Evolutionary conservation across 345 rosid species (phyloP).

Genomic region (Salix arbutifolia): DNA sequence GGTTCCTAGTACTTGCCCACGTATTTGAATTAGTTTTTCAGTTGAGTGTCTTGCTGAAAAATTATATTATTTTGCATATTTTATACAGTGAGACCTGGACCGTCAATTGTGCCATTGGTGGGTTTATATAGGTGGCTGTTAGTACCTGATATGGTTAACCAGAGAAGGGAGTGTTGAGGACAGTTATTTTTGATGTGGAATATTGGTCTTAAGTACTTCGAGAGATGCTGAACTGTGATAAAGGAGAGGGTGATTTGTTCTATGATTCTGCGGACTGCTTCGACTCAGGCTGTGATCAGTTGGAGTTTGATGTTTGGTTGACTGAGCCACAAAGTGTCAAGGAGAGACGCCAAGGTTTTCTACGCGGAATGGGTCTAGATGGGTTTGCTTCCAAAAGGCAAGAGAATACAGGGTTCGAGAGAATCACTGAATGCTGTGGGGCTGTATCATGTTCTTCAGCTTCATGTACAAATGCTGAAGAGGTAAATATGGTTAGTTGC

Average conservation of each 20-base stretch:
- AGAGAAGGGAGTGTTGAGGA: conserved; percentile 11
- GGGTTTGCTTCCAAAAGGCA: conserved; percentile 19
- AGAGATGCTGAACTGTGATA: conserved; percentile 51
- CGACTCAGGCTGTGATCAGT: conserved; percentile 16
- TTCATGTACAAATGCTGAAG: conserved; percentile 13
- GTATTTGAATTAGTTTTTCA: conserved; percentile 19
- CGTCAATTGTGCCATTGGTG: conserved; percentile 35
- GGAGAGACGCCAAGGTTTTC: conserved; percentile 56
- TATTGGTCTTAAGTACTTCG: conserved; percentile 24
- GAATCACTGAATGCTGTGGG: conserved; percentile 42
- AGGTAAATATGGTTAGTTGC: conserved; percentile 21
- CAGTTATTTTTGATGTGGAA: conserved; percentile 32
- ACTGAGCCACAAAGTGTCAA: conserved; percentile 56
- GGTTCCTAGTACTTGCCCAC: conserved; percentile 45
- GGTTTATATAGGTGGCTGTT: conserved; percentile 23
- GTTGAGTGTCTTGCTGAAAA: conserved; percentile 2
- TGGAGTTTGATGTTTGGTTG: conserved; percentile 52
- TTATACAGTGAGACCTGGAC: conserved; percentile 39
- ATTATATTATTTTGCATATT: conserved; percentile 15
- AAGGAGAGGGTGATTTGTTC: conserved; percentile 51
- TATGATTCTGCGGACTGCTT: conserved; percentile 60
- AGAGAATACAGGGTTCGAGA: conserved; percentile 26
- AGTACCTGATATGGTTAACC: conserved; percentile 22
- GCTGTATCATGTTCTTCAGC: conserved; percentile 40
- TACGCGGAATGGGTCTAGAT: conserved; percentile 46